A percentile compares a stretch with the other conserved stretches of the same genome.
Evolutionary conservation across 164 flowering plant species (phyloP).

Genomic region (Platanus orientalis): DNA sequence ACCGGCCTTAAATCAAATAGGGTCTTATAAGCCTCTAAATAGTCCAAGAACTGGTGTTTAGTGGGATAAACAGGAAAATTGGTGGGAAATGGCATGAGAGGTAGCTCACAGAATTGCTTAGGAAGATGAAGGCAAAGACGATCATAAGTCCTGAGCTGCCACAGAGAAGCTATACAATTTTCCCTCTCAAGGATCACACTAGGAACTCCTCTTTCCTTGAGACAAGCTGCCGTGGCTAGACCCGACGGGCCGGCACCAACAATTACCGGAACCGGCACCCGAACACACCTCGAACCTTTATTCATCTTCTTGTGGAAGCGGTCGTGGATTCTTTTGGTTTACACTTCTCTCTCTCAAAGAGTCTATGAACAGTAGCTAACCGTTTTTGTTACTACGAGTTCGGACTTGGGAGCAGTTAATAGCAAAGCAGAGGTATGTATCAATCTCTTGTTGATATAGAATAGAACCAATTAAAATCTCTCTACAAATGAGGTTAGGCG

Average conservation of each 20-base stretch:
- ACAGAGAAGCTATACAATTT: slow-evolving; percentile 62
- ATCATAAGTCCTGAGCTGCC: slow-evolving; percentile 69
- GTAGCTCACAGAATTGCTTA: slow-evolving; percentile 70
- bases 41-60: slow-evolving; percentile 54
- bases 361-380: slow-evolving; percentile 31
- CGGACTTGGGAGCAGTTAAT: too few relatives aligned
- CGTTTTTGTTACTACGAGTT: too few relatives aligned
- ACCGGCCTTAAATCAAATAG: slow-evolving; percentile 40
- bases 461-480: background rate
- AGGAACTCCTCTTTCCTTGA: slow-evolving; percentile 40
- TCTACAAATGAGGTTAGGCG: background rate
- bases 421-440: background rate
- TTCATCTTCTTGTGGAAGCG: slow-evolving; percentile 6
- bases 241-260: slow-evolving; percentile 85
- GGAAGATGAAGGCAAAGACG: slow-evolving; percentile 67
- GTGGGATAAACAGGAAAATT: slow-evolving; percentile 58
- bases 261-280: slow-evolving; percentile 54
- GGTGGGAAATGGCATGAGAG: slow-evolving; percentile 48
- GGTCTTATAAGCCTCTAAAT: slow-evolving; percentile 43
- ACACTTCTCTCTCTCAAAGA: slow-evolving; percentile 44
- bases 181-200: slow-evolving; percentile 53
- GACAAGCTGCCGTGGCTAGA: slow-evolving; percentile 59
- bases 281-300: slow-evolving; percentile 13
- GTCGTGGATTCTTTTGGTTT: slow-evolving; percentile 46
- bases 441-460: too few relatives aligned